Percentiles rank a stretch among this genome's conserved stretches.
Conservation (phyloP, 352 stramenopile genomes). For the Phytophthora colocasiae region DNA sequence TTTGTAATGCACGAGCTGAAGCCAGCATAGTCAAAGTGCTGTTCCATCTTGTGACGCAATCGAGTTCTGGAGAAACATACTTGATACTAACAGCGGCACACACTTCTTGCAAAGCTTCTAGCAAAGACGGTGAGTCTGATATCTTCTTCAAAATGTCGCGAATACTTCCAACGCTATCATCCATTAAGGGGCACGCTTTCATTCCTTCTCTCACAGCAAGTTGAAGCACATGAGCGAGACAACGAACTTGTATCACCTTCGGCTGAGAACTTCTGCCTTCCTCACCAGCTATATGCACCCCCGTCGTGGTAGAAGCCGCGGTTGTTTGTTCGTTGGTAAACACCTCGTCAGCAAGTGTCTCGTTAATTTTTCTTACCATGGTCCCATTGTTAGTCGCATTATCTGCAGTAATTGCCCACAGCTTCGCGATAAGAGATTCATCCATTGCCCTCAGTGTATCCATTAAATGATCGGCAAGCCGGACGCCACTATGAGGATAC, state of each 20-base stretch:
- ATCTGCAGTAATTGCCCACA: conserved; percentile 2
- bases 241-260: conserved; percentile 15
- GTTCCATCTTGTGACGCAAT: conserved; percentile 1
- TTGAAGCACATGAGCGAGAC: conserved; percentile 16
- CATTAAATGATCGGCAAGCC: conserved; percentile 1
- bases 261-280: not conserved
- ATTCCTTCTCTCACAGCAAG: conserved; percentile 15
- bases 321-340: not conserved
- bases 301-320: not conserved
- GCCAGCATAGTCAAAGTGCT: not conserved
- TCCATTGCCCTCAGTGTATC: conserved; percentile 17
- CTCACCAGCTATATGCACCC: too few relatives aligned
- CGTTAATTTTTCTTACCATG: not conserved
- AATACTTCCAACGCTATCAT: not conserved
- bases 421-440: not conserved
- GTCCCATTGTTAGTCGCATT: conserved; percentile 12
- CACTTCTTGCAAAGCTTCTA: not conserved
- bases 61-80: not conserved
- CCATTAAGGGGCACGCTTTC: conserved; percentile 2
- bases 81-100: not conserved
- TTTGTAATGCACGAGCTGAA: not conserved
- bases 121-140: conserved; percentile 4
- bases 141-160: conserved; percentile 13
- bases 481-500: conserved; percentile 2
- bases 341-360: not conserved